These are phyloP conservation scores for Pyronema domesticum DNA, from an alignment of 495 filamentous ascomycete species.

Conservation along the genomic window DNA sequence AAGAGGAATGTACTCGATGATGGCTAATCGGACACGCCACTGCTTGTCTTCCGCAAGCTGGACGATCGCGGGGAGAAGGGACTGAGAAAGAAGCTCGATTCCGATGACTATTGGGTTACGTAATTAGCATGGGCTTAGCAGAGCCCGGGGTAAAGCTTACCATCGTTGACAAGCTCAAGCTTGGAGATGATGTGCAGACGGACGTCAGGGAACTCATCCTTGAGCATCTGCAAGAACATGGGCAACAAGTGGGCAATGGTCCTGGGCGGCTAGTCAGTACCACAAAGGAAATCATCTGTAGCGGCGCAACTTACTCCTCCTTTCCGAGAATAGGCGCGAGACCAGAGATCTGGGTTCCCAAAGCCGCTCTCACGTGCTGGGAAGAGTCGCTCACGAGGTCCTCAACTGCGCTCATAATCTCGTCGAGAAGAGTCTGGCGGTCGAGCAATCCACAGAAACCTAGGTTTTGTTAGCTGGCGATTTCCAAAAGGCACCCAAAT, in stretches of 20 bases:
- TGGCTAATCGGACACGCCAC: slow-evolving; percentile 93
- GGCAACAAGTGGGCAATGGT: slow-evolving; percentile 92
- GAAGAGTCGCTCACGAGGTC: slow-evolving; percentile 90
- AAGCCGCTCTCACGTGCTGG: slow-evolving; percentile 86
- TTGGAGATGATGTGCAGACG: slow-evolving; percentile 97
- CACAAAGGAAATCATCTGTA: background rate
- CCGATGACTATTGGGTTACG: slow-evolving; percentile 55
- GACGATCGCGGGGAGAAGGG: slow-evolving; percentile 92
- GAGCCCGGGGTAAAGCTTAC: slow-evolving; percentile 29
- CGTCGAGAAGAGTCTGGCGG: slow-evolving; percentile 70
- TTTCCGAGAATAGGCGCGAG: slow-evolving; percentile 94
- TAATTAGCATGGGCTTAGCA: background rate
- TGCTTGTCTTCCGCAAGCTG: slow-evolving; percentile 98
- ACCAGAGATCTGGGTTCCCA: slow-evolving; percentile 93
- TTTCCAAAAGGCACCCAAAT: background rate
- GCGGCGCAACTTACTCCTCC: slow-evolving; percentile 55
- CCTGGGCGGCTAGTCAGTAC: slow-evolving; percentile 28
- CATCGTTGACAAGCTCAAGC: slow-evolving; percentile 91
- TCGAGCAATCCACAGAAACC: slow-evolving; percentile 86
- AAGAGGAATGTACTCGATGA: slow-evolving; percentile 97
- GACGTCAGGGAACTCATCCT: slow-evolving; percentile 97
- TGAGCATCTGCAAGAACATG: slow-evolving; percentile 99
- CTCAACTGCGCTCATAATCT: slow-evolving; percentile 93
- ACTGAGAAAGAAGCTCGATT: slow-evolving; percentile 90
- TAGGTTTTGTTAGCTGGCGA: slow-evolving; percentile 18